Percentiles rank a stretch among this genome's conserved stretches.
Conservation (phyloP, 176 grass and related monocot species). For the Luzula sylvatica region DNA sequence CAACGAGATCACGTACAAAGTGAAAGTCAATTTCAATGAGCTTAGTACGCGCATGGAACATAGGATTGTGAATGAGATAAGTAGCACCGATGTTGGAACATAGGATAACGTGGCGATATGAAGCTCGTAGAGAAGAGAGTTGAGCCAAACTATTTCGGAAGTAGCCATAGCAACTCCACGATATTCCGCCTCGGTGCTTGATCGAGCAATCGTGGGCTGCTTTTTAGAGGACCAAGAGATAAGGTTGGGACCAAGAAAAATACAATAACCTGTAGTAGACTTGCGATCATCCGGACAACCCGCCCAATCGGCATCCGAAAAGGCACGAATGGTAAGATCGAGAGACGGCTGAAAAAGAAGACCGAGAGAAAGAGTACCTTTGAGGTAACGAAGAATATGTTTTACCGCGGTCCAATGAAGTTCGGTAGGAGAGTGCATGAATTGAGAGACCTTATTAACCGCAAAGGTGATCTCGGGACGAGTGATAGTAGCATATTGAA, state of each 20-base stretch:
- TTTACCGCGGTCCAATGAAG: not conserved
- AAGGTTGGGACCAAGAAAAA: not conserved
- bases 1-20: too few relatives aligned
- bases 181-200: too few relatives aligned
- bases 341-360: not conserved
- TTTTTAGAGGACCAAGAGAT: not conserved
- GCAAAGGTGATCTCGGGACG: too few relatives aligned
- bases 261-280: too few relatives aligned
- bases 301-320: too few relatives aligned
- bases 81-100: not conserved
- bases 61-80: not conserved
- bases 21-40: not conserved
- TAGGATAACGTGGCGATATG: not conserved
- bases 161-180: too few relatives aligned
- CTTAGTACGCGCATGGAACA: not conserved
- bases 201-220: too few relatives aligned
- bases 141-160: not conserved
- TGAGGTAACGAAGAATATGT: not conserved
- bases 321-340: not conserved
- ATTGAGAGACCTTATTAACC: too few relatives aligned
- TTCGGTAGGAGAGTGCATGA: not conserved
- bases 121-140: not conserved
- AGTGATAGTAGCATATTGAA: not conserved
- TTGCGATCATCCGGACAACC: too few relatives aligned
- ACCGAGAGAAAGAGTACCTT: too few relatives aligned